Conservation (phyloP, 2,329 filamentous ascomycete genomes). For the Didymella arachidicola region DNA sequence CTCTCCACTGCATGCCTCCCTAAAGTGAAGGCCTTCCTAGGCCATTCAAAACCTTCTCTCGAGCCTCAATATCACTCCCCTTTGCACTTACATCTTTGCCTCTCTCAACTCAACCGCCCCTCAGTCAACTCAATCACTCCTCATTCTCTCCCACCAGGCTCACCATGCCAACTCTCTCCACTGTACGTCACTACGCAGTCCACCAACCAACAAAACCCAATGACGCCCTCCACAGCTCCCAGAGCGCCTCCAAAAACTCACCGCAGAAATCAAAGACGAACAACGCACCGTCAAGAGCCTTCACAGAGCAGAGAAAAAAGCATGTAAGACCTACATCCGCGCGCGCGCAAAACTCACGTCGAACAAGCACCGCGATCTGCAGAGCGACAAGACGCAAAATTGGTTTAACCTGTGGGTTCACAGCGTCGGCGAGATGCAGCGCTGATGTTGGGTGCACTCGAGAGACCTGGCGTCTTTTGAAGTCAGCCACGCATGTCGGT, state of each 20-base stretch:
- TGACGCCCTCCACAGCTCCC: slow-evolving; percentile 1
- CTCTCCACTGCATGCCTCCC: not conserved
- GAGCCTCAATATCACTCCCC: not conserved
- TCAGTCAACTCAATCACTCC: not conserved
- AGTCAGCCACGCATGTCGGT: no score
- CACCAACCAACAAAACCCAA: not conserved
- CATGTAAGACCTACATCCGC: not conserved
- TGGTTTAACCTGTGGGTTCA: slow-evolving; percentile 3
- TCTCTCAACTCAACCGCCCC: not conserved
- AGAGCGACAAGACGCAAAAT: not conserved
- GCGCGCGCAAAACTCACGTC: not conserved
- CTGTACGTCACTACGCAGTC: not conserved
- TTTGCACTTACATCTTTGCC: not conserved
- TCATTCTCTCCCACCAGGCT: not conserved
- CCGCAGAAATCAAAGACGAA: not conserved
- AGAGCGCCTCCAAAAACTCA: not conserved
- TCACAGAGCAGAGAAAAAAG: not conserved
- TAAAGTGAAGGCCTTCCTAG: not conserved
- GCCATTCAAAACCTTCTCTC: not conserved
- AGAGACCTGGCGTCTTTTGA: no score
- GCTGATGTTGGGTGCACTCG: no score
- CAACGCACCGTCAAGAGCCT: not conserved
- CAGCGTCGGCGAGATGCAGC: not conserved
- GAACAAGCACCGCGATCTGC: not conserved
- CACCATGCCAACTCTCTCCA: not conserved